Base-by-base conservation (phyloP, 306 rosid species). In the Ochetophila trinervis region DNA sequence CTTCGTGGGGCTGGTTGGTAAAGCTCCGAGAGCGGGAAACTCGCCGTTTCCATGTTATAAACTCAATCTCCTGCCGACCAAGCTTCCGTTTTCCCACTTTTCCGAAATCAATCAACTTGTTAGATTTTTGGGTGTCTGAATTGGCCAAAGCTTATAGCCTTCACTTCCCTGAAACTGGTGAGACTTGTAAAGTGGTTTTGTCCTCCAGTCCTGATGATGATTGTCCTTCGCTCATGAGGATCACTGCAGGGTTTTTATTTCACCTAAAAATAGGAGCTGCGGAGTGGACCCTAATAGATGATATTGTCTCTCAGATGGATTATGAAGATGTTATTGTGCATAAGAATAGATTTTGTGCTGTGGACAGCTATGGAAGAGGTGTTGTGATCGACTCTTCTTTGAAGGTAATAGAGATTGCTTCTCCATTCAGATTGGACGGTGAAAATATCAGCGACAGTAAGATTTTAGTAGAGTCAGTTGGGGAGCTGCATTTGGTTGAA, bases 1-100 rank as follows among this genome's bases (percentile, higher is more conserved):
- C 32, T 63, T 6, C 61, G 69, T 63, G 71, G 64, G 1, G 53
- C 22, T 79, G 77, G 79, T 19, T 83, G 60, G 14, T 73, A 0
- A 66, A 62, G 59, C 47, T 73, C n/a, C 15, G 16, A 37, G 68
- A 69, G 10, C 2, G 27, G 2, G 21, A 70, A 19, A 3, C 22
- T 15, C 19, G 37, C 21, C 37, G 42, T 16, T 9, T 65, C 24
- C 67, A 42, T 20, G 69, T 74, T 32, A 11, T 70, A 0, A 55
- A 79, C 20, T 75, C 79, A 4, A 60, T 83, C 63, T 62, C 79
- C 5, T 21, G 53, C 21, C 2, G 0, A 59, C 22, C 0, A 2
- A 4, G 1, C 22, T 4, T 19, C 21, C 50, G 37, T 48, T 23
- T 62, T 5, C 57, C 60, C 8, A 18, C 57, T 27, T 65, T 32